Evolutionary conservation across 495 filamentous ascomycete species (phyloP), one percentile per base, ranked within the genome.

Genomic region (Xylaria nigripes): DNA sequence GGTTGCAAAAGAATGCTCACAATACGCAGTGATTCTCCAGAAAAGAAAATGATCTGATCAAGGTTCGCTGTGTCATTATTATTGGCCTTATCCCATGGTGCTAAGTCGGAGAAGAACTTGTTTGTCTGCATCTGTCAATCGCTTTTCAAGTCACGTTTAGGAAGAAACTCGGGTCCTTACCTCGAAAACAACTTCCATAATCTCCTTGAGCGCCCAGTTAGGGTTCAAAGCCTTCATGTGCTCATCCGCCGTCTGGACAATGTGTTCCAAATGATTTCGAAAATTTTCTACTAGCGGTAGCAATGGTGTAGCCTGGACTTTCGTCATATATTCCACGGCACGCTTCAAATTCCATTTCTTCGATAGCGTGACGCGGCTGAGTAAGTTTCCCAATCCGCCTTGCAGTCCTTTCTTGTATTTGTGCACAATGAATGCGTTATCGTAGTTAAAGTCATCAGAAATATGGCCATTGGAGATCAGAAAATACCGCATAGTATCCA

Each of bases 401-500:
- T 88, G 83, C 10, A 97, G 77, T 8, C 75, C 68, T 53, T 87
- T 91, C 68, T 86, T 89, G 66, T 97, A 96, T 54, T 81, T 76
- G 9, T 80, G 75, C 12, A 86, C 79, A 45, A 97, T 86, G 42
- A 76, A 77, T 27, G 75, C 64, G 64, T 97, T 97, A 57, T 80
- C 82, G 67, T 96, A 98, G 61, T 92, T 83, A 0, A 88, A 72
- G 63, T 98, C 93, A 46, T 86, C 71, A 12, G 64, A 61, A 29
- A 96, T 77, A 4, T 84, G 83, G 8, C 90, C 91, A 56, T 88
- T 84, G 55, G 84, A 79, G 18, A 86, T 77, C 48, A 98, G 74
- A 72, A 90, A 98, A 67, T 84, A 96, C 0, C 93, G 83, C 81
- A 96, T 85, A 2, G 81, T 74, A 71, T 98, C 93, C 2, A 87